Percentiles rank a stretch among this genome's conserved stretches.
phyloP scores from a whole-genome alignment of 225 moss, liverwort and hornwort genomes.

The Rhytidiadelphus loreus region DNA sequence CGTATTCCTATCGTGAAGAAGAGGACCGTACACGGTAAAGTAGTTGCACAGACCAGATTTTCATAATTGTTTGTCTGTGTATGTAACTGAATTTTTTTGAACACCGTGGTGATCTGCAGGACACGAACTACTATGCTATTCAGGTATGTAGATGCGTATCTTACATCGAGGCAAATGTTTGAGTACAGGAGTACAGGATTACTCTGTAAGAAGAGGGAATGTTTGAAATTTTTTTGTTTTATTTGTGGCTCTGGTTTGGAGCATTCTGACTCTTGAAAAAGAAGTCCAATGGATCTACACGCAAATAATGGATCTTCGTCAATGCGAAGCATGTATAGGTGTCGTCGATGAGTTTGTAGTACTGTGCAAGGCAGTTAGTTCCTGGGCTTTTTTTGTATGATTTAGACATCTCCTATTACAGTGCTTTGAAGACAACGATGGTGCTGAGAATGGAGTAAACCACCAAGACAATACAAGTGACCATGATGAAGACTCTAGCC shows the following conservation, averaged over 20 bases:
- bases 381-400: neutral
- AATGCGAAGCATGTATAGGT: neutral
- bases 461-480: conserved; percentile 4
- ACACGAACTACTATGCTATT: conserved; percentile 32
- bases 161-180: neutral
- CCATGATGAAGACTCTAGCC: conserved; percentile 16
- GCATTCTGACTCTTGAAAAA: neutral
- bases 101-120: conserved; percentile 25
- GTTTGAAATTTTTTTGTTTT: neutral
- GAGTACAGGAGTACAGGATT: too few relatives aligned
- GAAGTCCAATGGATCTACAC: neutral
- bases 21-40: neutral
- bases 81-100: neutral
- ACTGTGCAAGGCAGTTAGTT: neutral
- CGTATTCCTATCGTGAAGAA: neutral
- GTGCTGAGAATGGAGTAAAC: neutral
- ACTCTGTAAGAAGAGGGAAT: neutral
- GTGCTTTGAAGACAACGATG: conserved; percentile 28
- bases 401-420: neutral
- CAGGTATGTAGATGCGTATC: conserved; percentile 16
- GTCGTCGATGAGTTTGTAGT: neutral
- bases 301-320: neutral
- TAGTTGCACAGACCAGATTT: neutral
- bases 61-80: neutral
- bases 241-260: neutral